Base-by-base conservation (phyloP, 805 yeast genomes). In the Candida germanica region DNA sequence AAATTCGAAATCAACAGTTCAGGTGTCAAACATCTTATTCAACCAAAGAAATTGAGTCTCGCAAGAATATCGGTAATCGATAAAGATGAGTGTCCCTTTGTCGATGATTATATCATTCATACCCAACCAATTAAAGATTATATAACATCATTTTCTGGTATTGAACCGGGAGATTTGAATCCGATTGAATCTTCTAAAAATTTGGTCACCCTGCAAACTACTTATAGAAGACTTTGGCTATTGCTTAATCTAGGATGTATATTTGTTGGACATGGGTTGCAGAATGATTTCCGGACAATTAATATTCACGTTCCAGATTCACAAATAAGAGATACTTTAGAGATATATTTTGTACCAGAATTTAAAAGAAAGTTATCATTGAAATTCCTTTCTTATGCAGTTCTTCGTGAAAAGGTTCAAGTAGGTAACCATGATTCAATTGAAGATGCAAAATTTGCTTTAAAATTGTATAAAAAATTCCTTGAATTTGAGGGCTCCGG, bases 351-450 rank as follows among this genome's bases (percentile, higher is more conserved):
- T 58, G 69, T 86, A 46, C 79, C 83, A 33, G 80, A 83, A 31
- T 73, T 79, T 47, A 86, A 83, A 51, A 66, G 98, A 41, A 83
- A 79, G 42, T 66, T 93, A 23, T 86, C 96, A 3, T 71, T 93
- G 48, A 83, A 91, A 53, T 93, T 87, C 55, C 64, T 93, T 54
- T 87, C 95, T 9, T 88, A 88, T 72, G 78, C 79, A 19, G 68
- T 91, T 31, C 66, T 93, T 35, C 75, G 74, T 22, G 80, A 78
- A 43, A 73, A 79, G 32, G 95, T 94, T 21, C 99, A 93, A 57
- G 79, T 79, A 3, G 95, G 93, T 2, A 91, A 91, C 53, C 99
- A 93, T 59, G 98, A 94, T 56, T 91, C 98, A 1, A 88, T 93
- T 29, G 98, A 93, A 53, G 99, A 93, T 64, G 97, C 99, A 0